Conservation (phyloP, 2,329 filamentous ascomycete species). For the Penicillium glabrum region DNA sequence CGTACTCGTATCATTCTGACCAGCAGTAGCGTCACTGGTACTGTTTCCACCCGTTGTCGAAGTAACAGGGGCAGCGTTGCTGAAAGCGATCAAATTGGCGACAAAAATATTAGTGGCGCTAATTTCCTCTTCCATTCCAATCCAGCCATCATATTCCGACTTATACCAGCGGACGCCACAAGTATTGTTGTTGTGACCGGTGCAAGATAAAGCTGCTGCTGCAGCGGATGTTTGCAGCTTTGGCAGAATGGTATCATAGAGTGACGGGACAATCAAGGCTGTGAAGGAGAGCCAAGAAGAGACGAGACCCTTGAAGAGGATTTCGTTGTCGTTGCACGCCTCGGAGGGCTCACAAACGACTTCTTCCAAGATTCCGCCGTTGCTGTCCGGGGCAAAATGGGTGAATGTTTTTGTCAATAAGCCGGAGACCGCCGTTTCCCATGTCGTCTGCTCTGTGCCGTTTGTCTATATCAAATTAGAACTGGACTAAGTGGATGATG, state of each 20-base stretch:
- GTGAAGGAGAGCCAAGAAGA: neutral
- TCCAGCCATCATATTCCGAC: neutral
- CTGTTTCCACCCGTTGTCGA: neutral
- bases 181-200: neutral
- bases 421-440: neutral
- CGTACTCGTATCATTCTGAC: conserved; percentile 28
- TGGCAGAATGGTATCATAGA: neutral
- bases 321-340: neutral
- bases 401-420: neutral
- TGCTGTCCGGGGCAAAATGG: neutral
- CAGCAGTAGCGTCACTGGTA: neutral
- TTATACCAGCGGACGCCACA: conserved; percentile 1
- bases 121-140: neutral
- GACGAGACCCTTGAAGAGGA: conserved; percentile 1
- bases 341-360: neutral
- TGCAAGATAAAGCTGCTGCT: neutral
- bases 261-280: neutral
- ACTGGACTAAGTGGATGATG: neutral
- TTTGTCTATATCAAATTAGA: neutral
- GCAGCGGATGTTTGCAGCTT: neutral
- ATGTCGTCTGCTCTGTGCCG: neutral
- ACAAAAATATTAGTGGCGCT: neutral
- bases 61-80: neutral
- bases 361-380: neutral
- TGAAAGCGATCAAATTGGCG: neutral